phyloP scores from a whole-genome alignment of 2,329 filamentous ascomycete genomes.

The Alternaria solani region DNA sequence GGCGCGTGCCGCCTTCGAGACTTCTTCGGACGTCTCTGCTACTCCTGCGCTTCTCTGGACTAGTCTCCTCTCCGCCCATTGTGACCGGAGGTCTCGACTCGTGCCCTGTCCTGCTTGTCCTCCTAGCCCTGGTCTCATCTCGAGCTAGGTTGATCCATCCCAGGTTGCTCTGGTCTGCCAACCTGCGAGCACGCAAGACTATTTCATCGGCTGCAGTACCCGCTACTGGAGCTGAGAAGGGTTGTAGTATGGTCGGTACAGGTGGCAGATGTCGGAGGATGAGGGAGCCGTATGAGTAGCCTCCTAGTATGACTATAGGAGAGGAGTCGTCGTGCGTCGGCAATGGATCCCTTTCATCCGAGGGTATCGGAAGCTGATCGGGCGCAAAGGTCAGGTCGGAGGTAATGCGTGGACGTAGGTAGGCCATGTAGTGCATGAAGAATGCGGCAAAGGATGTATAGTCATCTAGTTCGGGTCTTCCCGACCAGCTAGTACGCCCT shows the following conservation, averaged over 20 bases:
- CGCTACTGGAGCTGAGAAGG: conserved; percentile 63
- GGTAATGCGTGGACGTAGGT: conserved; percentile 52
- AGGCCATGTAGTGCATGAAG: conserved; percentile 74
- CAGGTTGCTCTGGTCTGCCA: conserved; percentile 70
- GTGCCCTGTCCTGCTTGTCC: conserved; percentile 38
- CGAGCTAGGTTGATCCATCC: conserved; percentile 48
- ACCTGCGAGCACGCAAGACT: conserved; percentile 70
- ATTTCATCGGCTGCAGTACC: conserved; percentile 73
- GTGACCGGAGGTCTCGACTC: conserved; percentile 39
- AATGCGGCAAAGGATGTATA: conserved; percentile 86
- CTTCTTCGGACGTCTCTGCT: conserved; percentile 53
- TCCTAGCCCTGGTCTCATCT: conserved; percentile 28
- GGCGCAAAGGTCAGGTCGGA: conserved; percentile 24
- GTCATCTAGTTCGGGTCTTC: conserved; percentile 79
- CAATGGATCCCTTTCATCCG: conserved; percentile 1
- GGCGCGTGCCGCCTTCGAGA: conserved; percentile 41
- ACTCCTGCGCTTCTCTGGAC: conserved; percentile 48
- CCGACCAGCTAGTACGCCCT: conserved; percentile 87
- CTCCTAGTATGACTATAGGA: conserved; percentile 68
- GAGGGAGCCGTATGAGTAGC: conserved; percentile 92
- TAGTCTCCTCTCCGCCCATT: conserved; percentile 60
- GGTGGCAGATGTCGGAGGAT: conserved; percentile 77
- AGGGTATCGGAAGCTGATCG: conserved; percentile 15
- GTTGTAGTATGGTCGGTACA: conserved; percentile 61
- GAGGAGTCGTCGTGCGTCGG: conserved; percentile 6